Base-by-base conservation (phyloP, 108 stramenopile species). In the Cyclotella baltica region DNA sequence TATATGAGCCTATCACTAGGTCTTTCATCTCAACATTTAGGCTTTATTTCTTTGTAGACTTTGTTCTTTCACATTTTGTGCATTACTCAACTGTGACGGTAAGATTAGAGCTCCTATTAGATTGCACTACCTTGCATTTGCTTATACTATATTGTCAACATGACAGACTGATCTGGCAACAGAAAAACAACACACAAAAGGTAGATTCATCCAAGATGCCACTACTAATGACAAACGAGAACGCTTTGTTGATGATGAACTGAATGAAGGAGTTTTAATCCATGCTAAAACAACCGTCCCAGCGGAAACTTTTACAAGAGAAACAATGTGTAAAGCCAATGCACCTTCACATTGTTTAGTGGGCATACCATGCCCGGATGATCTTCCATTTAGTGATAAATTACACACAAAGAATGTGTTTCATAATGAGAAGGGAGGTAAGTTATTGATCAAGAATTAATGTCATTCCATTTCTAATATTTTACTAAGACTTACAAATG, bases 41-140 rank as follows among this genome's bases (percentile, higher is more conserved):
- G 11, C 55, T 2, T 56, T 25, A 25, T 11, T 22, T 0, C 13
- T 61, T 33, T 3, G 13, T 34, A 61, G 59, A 89, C 61, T 93
- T 90, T 64, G 92, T 95, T 16, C 43, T 87, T 25, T 83, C 83
- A 25, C 94, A 95, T 65, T 95, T 92, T 70, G 89, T 95, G 2
- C 94, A 95, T 75, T 95, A 93, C 70, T 87, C 90, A 11, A 93
- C 91, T 2, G 91, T 92, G 2, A 92, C 94, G 15, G 82, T 67
- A 55, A 73, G 78, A 70, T 8, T 4, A 64, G 62, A 27, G 16
- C 38, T 25, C n/a, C 64, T 30, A 31, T 38, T 6, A 1, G 28
- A 2, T 58, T 36, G 0, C 31, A 53, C 19, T 61, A 58, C 11
- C 25, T 59, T 6, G 29, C 38, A 43, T 11, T 10, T 29, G 31